phyloP scores from a whole-genome alignment of 176 grass and related monocot species.

The Paspalum notatum region DNA sequence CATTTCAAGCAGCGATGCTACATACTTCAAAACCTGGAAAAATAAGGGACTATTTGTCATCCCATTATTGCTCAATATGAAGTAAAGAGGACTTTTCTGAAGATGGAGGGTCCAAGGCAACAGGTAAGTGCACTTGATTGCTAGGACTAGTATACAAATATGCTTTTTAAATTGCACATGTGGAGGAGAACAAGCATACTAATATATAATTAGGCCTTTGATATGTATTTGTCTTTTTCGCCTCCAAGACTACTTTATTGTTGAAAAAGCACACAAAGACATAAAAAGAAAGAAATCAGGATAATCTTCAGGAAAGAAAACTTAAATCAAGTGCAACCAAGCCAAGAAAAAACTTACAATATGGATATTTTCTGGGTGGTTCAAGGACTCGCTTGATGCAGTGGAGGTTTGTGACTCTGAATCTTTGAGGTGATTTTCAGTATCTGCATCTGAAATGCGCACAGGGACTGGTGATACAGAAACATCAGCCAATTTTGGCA shows the following conservation, averaged over 20 bases:
- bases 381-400: conserved; percentile 48
- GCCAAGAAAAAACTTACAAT: conserved; percentile 51
- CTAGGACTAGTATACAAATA: not conserved
- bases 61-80: conserved; percentile 9
- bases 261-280: not conserved
- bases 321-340: conserved; percentile 32
- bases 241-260: not conserved
- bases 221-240: not conserved
- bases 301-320: not conserved
- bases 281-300: not conserved
- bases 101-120: not conserved
- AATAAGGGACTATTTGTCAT: not conserved
- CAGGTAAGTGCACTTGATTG: not conserved
- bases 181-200: not conserved
- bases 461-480: conserved; percentile 51
- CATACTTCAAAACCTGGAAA: conserved; percentile 73
- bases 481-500: conserved; percentile 62
- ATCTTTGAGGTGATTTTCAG: conserved; percentile 28
- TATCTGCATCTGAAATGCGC: conserved; percentile 32
- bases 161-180: not conserved
- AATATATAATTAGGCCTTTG: not conserved
- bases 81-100: not conserved
- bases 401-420: conserved; percentile 16
- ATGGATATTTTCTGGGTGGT: conserved; percentile 86
- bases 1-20: conserved; percentile 77